Base-by-base conservation (phyloP, 305 asterid species). In the Striga hermonthica region DNA sequence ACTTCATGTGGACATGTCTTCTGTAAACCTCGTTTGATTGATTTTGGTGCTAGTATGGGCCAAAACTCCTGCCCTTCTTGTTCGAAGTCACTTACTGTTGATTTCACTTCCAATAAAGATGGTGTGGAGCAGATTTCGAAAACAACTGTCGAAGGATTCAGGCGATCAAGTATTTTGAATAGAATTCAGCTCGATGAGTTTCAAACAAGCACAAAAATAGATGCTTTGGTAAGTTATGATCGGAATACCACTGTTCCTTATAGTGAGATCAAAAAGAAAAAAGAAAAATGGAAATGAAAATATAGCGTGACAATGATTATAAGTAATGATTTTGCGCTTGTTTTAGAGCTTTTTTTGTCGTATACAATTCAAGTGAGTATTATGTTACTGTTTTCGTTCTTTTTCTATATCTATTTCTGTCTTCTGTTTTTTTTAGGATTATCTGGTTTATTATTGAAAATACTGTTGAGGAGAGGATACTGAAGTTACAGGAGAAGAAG, bases 181-280 rank as follows among this genome's bases (percentile, higher is more conserved):
- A 83, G 98, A 77, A 84, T 91, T 66, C 77, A 73, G 76, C 86
- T 91, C 13, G 75, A 80, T 64, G 79, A 86, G 74, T 92, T 89
- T 77, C 97, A 86, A 82, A 83, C 95, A 40, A 89, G 98, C 69
- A 92, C 96, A 72, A 92, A 92, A 81, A 89, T 92, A 71, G 98
- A 92, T 72, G 98, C 98, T 64, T 74, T 92, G 95, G 98, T 87
- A 85, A 72, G 86, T 71, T 47, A 22, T 48, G 54, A 50, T 38
- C 57, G 9, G 61, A 74, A 39, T 54, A 67, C 10, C 43, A 12
- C 40, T 4, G 10, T 45, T 45, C 47, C 47, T 41, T 10, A 41
- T 10, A 22, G 31, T 22, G 31, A 22, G 31, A 22, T 1, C 7
- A 7, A 41, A 41, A 22, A 22, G 31, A 5, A 41, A 6, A 6